Evolutionary conservation across 73 alveolate genomes (phyloP), one percentile per base, ranked within the genome.

Genomic region (Loxodes magnus): DNA sequence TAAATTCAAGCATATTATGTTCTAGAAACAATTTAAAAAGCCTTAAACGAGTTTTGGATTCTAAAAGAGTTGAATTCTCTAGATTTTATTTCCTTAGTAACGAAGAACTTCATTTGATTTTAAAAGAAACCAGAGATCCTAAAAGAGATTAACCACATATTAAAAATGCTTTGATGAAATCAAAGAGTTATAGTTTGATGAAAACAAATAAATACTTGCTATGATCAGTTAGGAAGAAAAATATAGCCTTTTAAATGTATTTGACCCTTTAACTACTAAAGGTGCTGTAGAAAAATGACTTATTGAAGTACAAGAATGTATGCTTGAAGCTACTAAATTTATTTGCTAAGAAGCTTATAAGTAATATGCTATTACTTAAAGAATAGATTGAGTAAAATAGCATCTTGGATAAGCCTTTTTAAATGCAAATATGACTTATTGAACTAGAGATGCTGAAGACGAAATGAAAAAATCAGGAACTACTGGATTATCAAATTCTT

Each of bases 241-340:
- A 64, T 91, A 74, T 55, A 91, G 90, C 25, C 90, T 92, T 74
- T 76, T 63, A 46, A 35, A 48, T 16, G 79, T 89, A 31, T 84
- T 93, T 16, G 96, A 93, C 66, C 90, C 96, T 44, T 78, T 74
- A 43, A 87, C 93, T 15, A 83, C 92, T 29, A 90, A 92, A 62
- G 99, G 98, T 37, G 83, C 94, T 43, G 99, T 96, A 7, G 99
- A 96, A 75, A 88, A 82, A 67, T 96, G 99, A 99, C 80, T 96
- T 59, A 83, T 85, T 33, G 87, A 90, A 73, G 96, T 90, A 33
- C 97, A 86, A 68, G 96, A 79, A 29, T 85, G 82, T 41, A 93
- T 93, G 99, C 67, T 88, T 22, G 77, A 89, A 59, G 53, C 93
- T 3, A 96, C 92, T 5, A 88, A 77, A 63, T 86, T 71, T 34